Conservation (phyloP, 805 yeast species). For the Yarrowia osloensis region DNA sequence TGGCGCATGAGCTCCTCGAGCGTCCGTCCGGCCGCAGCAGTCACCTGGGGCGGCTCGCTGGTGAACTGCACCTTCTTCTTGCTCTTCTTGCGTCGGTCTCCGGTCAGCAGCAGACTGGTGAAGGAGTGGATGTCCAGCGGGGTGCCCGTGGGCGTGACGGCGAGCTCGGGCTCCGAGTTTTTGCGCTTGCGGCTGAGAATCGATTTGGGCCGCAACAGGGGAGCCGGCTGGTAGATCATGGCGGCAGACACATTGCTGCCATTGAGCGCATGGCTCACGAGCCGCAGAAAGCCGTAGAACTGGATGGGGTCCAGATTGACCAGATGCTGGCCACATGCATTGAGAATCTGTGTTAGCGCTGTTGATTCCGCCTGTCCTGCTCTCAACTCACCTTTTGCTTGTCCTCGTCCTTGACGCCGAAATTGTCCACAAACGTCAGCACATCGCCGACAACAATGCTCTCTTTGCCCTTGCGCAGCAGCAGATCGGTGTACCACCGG, state of each 20-base stretch:
- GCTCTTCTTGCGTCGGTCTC: conserved; percentile 50
- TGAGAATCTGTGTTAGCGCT: conserved; percentile 35
- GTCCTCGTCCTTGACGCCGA: conserved; percentile 57
- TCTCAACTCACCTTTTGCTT: conserved; percentile 49
- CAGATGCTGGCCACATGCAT: conserved; percentile 42
- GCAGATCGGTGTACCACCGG: conserved; percentile 89
- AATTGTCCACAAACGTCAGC: conserved; percentile 75
- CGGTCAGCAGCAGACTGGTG: conserved; percentile 80
- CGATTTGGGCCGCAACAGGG: conserved; percentile 77
- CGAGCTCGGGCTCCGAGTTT: conserved; percentile 28
- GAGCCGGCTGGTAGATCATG: conserved; percentile 48
- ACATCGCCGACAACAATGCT: conserved; percentile 74
- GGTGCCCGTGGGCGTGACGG: conserved; percentile 10
- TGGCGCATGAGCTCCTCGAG: conserved; percentile 45
- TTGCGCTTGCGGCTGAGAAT: conserved; percentile 63
- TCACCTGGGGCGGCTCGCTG: conserved; percentile 44
- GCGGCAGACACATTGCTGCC: conserved; percentile 50
- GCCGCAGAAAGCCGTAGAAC: conserved; percentile 82
- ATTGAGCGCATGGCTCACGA: conserved; percentile 68
- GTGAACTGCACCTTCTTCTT: conserved; percentile 45
- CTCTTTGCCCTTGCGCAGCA: conserved; percentile 63
- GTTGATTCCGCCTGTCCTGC: not conserved
- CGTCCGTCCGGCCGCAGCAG: conserved; percentile 46
- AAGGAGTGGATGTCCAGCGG: conserved; percentile 76
- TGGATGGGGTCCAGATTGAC: conserved; percentile 79